Base-by-base conservation (phyloP, 305 asterid species). In the Fraxinus sp. region DNA sequence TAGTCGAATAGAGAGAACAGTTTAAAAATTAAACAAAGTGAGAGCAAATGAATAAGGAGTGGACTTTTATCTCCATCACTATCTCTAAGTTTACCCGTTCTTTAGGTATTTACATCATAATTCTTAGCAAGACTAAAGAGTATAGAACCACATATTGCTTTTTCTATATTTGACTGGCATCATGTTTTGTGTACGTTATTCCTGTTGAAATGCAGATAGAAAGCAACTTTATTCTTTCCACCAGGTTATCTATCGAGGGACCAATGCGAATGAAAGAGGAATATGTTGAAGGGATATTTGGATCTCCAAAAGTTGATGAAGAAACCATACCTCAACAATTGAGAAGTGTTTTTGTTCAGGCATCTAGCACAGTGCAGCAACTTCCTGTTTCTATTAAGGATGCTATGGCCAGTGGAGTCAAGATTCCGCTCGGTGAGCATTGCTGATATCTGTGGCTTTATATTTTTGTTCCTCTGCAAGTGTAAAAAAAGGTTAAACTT, bases 201-300 rank as follows among this genome's bases (percentile, higher is more conserved):
- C 75, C 59, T 80, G 82, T 83, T 82, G 77, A 80, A 85, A 33
- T 86, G 90, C 97, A 95, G 99, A 90, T 96, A 83, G 98, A 96
- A 86, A 96, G 91, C 89, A 92, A 86, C 78, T 85, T 96, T 79
- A 86, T 77, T 46, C 80, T 96, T 84, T 83, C 94, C 28, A 86
- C 93, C 68, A 92, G 85, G 91, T 87, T 95, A 83, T 77, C 94
- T 3, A 91, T 96, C 20, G 99, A 96, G 90, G 99, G 99, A 28
- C 98, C 99, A 32, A 94, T 95, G 80, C 88, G 98, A 64, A 89
- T 96, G 97, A 95, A 92, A 86, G 99, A 96, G 86, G 99, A 92
- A 90, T 96, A 93, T 79, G 75, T 93, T n/a, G 98, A 95, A 89
- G 98, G 96, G 75, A 77, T 87, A 86, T 78, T 96, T 70, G 98